Conservation (phyloP, 306 rosid genomes). For the Begonia masoniana region DNA sequence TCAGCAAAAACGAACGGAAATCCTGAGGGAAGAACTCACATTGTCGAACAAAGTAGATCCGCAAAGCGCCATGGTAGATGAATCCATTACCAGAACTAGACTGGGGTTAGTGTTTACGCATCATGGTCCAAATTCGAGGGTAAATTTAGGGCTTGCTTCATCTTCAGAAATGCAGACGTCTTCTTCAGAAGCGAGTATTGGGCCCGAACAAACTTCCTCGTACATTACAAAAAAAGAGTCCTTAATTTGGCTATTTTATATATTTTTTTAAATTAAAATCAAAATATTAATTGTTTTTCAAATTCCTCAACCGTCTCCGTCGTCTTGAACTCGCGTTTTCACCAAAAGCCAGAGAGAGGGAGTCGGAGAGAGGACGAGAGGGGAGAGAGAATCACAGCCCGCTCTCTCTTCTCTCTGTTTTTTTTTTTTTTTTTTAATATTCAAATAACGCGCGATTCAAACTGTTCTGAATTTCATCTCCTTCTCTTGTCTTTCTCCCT, state of each 20-base stretch:
- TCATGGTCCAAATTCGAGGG: no score
- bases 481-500: background rate
- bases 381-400: background rate
- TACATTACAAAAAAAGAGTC: no score
- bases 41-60: conserved; percentile 16
- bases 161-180: no score
- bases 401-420: background rate
- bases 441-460: background rate
- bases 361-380: background rate
- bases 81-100: no score
- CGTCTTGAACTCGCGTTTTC: background rate
- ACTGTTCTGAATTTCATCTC: background rate
- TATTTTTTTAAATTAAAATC: no score
- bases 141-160: no score
- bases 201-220: no score
- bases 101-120: no score
- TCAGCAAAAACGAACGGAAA: no score
- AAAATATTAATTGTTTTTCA: background rate
- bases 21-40: conserved; percentile 12
- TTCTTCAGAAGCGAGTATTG: no score
- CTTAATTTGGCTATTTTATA: no score
- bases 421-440: no score
- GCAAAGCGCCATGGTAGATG: conserved; percentile 21
- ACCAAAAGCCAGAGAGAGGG: background rate
- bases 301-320: background rate